Evolutionary conservation across 75 land plant species (phyloP).

Genomic region (Larix kaempferi): DNA sequence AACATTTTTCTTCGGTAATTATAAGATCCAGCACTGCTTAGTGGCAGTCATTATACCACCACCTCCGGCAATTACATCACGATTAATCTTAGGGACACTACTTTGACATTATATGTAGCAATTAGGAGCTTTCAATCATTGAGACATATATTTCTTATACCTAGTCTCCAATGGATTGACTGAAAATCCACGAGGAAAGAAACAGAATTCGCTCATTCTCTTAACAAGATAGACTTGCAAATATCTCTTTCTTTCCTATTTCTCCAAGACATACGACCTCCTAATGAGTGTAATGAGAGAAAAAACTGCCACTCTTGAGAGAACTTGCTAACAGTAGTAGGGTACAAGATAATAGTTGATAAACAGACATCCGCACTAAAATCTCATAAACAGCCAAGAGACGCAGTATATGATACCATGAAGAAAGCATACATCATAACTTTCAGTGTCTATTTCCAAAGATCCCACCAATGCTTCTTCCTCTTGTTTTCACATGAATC

Average conservation of each 20-base stretch:
- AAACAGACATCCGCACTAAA: background rate
- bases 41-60: background rate
- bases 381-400: constrained; percentile 4
- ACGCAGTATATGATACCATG: background rate
- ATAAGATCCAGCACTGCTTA: background rate
- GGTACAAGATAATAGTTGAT: constrained; percentile 6
- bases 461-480: constrained; percentile 10
- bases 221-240: background rate
- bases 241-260: background rate
- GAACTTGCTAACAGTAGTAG: background rate
- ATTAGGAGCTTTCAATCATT: background rate
- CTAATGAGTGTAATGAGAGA: background rate
- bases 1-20: background rate
- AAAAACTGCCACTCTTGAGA: constrained; percentile 1
- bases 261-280: background rate
- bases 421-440: background rate
- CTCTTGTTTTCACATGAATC: constrained; percentile 6
- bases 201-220: background rate
- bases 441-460: constrained; percentile 7
- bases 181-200: background rate
- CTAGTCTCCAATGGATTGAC: background rate
- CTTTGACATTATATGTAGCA: background rate
- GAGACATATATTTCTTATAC: no score
- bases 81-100: background rate
- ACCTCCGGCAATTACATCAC: background rate